Conservation (phyloP, 2,329 filamentous ascomycete genomes). For the Septoria petroselini region DNA sequence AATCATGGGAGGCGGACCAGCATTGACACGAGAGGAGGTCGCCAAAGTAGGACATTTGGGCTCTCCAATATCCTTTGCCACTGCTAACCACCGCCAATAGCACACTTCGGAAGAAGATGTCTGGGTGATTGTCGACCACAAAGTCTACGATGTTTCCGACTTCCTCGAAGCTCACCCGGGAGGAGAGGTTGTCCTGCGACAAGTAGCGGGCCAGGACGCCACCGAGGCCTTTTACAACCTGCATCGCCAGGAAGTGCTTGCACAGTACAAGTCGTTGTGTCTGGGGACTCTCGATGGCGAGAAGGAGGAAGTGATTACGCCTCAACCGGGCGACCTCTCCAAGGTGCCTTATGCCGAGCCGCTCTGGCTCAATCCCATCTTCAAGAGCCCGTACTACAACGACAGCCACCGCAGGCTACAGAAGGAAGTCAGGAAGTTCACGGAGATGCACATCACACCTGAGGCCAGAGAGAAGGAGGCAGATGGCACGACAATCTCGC, state of each 20-base stretch:
- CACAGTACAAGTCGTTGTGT: conserved; percentile 71
- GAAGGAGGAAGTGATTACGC: conserved; percentile 68
- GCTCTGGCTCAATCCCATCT: conserved; percentile 73
- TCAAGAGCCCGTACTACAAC: conserved; percentile 76
- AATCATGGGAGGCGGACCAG: conserved; percentile 12
- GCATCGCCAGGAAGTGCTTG: conserved; percentile 82
- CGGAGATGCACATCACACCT: conserved; percentile 66
- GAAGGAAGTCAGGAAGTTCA: conserved; percentile 68
- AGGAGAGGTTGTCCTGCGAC: conserved; percentile 72
- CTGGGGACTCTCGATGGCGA: conserved; percentile 75
- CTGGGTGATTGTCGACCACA: conserved; percentile 83
- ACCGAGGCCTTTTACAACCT: conserved; percentile 87
- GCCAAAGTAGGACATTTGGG: conserved; percentile 23
- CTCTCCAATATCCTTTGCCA: not conserved
- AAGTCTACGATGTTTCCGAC: conserved; percentile 81
- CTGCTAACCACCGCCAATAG: conserved; percentile 36
- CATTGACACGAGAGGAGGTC: conserved; percentile 33
- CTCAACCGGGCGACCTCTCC: conserved; percentile 68
- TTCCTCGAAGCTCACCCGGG: conserved; percentile 84
- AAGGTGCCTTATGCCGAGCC: conserved; percentile 81
- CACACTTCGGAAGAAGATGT: conserved; percentile 73
- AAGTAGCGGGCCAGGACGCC: conserved; percentile 78
- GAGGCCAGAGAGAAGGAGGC: conserved; percentile 75
- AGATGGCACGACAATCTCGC: conserved; percentile 66
- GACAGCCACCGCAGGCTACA: conserved; percentile 69